Conservation (phyloP, 2,329 filamentous ascomycete species). For the Penicillium expansum region DNA sequence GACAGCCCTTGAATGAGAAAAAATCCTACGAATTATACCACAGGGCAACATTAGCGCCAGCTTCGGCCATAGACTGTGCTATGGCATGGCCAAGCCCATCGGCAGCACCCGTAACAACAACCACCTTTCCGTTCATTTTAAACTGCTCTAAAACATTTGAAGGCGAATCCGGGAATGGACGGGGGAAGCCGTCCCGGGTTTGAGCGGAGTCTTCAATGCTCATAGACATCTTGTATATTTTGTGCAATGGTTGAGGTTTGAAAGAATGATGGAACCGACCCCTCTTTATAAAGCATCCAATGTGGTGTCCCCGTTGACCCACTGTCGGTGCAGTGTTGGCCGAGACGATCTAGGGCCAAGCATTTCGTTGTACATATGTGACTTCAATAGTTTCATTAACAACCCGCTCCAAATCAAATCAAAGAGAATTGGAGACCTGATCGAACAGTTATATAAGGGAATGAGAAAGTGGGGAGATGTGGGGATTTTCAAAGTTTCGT, state of each 20-base stretch:
- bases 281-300: conserved; percentile 1
- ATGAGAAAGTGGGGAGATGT: no score
- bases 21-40: conserved; percentile 41
- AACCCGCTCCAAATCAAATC: not conserved
- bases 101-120: conserved; percentile 47
- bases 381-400: not conserved
- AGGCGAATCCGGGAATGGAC: conserved; percentile 41
- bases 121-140: conserved; percentile 39
- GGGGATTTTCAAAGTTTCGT: not conserved
- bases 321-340: conserved; percentile 6
- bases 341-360: not conserved
- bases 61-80: conserved; percentile 49
- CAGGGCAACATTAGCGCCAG: conserved; percentile 43
- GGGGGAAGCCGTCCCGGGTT: conserved; percentile 36
- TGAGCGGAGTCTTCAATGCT: conserved; percentile 30
- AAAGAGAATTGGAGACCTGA: not conserved
- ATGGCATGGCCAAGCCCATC: conserved; percentile 49
- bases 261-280: not conserved
- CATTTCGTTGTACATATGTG: not conserved
- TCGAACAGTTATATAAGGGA: not conserved
- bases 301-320: not conserved
- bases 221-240: conserved; percentile 40
- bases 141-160: conserved; percentile 49
- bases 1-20: no score
- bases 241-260: not conserved